A percentile compares a stretch with the other conserved stretches of the same genome.
These are phyloP conservation scores for Penicillium flavigenum DNA, from an alignment of 495 filamentous ascomycete genomes.

Conservation along the genomic window DNA sequence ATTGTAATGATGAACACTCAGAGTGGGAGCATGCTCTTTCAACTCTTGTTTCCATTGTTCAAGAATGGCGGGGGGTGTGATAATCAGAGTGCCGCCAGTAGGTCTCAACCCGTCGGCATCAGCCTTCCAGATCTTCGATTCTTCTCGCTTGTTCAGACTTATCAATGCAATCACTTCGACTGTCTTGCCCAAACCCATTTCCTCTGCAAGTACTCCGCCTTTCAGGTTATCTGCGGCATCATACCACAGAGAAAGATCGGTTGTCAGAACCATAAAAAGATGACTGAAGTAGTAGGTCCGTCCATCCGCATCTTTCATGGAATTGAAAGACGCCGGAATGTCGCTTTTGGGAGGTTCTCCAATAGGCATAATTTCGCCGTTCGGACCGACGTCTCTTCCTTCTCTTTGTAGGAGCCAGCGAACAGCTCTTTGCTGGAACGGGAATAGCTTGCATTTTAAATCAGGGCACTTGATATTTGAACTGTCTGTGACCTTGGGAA, in stretches of 20 bases:
- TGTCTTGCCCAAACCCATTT: constrained; percentile 97
- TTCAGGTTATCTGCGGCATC: constrained; percentile 37
- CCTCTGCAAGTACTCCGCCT: constrained; percentile 79
- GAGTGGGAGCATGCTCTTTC: constrained; percentile 60
- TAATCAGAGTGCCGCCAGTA: constrained; percentile 74
- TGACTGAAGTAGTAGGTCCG: constrained; percentile 58
- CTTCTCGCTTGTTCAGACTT: constrained; percentile 55
- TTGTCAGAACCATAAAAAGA: constrained; percentile 60
- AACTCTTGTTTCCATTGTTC: constrained; percentile 89
- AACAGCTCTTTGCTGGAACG: constrained; percentile 72
- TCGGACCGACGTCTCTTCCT: constrained; percentile 39
- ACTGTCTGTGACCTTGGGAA: constrained; percentile 45
- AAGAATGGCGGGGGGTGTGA: constrained; percentile 76
- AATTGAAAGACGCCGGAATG: constrained; percentile 36
- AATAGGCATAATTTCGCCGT: constrained; percentile 30
- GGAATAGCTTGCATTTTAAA: constrained; percentile 57
- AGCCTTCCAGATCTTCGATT: constrained; percentile 18
- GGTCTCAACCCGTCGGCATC: constrained; percentile 32
- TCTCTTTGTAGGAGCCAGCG: constrained; percentile 67
- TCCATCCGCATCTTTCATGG: constrained; percentile 50
- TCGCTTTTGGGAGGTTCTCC: constrained; percentile 15
- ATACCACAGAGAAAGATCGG: constrained; percentile 48
- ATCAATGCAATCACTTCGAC: constrained; percentile 83
- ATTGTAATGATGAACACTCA: constrained; percentile 54
- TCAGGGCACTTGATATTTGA: constrained; percentile 43